Conservation (phyloP, 345 rosid species). For the Nasturtium officinale region DNA sequence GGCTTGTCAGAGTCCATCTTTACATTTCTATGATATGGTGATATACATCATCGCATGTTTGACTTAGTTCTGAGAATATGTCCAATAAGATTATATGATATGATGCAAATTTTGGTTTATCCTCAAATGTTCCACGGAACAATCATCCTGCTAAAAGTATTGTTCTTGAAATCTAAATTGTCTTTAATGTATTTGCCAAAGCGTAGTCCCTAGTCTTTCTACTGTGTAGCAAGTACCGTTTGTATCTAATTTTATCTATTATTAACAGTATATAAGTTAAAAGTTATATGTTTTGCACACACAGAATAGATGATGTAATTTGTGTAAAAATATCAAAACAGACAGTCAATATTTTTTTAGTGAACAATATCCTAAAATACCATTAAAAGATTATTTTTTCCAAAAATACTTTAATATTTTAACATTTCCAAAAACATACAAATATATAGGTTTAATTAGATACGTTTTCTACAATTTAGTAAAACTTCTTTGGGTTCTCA, state of each 20-base stretch:
- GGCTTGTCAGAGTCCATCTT: conserved; percentile 33
- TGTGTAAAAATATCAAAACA: background rate
- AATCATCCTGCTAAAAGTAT: background rate
- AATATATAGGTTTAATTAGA: background rate
- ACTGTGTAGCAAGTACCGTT: background rate
- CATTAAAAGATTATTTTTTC: background rate
- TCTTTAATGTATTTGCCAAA: background rate
- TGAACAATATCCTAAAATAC: background rate
- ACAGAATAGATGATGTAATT: background rate
- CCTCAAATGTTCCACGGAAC: background rate
- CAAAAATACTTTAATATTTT: background rate
- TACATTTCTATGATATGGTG: conserved; percentile 9
- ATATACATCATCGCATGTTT: conserved; percentile 24
- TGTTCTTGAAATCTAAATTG: background rate
- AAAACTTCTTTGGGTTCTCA: too few species aligned
- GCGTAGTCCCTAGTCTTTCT: background rate
- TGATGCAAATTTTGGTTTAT: background rate
- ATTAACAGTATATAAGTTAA: background rate
- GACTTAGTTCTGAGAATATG: background rate
- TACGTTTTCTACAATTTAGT: too few species aligned
- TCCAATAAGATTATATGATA: background rate
- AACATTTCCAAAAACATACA: background rate
- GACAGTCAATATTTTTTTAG: background rate
- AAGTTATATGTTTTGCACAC: too few species aligned
- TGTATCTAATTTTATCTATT: background rate